Conservation (phyloP, 805 yeast species). For the Lipomyces spencermartinsiae region DNA sequence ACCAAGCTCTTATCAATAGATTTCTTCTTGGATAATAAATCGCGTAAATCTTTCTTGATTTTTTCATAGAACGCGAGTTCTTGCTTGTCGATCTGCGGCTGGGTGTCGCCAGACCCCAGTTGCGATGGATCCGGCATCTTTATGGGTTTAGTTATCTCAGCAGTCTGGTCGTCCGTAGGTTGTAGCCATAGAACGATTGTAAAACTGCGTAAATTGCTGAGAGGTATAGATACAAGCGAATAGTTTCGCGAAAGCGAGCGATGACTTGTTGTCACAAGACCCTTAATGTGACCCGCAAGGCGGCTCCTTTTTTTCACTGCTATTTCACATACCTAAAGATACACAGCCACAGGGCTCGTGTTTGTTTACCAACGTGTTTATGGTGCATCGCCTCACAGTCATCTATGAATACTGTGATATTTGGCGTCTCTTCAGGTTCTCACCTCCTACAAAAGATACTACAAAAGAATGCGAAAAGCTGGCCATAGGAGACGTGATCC, state of each 20-base stretch:
- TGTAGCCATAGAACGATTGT: not conserved
- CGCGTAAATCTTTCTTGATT: constrained; percentile 69
- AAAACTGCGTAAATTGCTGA: not conserved
- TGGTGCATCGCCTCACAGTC: too few species aligned
- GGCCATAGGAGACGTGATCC: constrained; percentile 24
- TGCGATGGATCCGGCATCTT: constrained; percentile 34
- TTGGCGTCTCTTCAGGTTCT: too few species aligned
- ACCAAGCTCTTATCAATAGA: constrained; percentile 61
- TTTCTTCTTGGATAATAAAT: constrained; percentile 65
- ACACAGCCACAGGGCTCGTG: not conserved
- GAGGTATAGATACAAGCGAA: not conserved
- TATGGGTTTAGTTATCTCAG: not conserved
- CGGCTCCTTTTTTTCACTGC: too few species aligned
- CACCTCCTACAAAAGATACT: not conserved
- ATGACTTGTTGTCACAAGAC: not conserved
- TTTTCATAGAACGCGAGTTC: constrained; percentile 61
- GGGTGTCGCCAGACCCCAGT: constrained; percentile 22
- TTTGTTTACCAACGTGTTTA: too few species aligned
- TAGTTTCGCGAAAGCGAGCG: not conserved
- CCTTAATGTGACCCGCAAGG: too few species aligned
- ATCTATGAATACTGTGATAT: too few species aligned
- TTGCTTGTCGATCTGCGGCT: constrained; percentile 25
- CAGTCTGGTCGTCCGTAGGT: not conserved
- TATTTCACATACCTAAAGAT: too few species aligned
- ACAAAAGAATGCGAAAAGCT: constrained; percentile 4